A percentile compares a stretch with the other conserved stretches of the same genome.
phyloP scores from a whole-genome alignment of 1,284 basidiomycete genomes.

The Fomitopsis pinicola region DNA sequence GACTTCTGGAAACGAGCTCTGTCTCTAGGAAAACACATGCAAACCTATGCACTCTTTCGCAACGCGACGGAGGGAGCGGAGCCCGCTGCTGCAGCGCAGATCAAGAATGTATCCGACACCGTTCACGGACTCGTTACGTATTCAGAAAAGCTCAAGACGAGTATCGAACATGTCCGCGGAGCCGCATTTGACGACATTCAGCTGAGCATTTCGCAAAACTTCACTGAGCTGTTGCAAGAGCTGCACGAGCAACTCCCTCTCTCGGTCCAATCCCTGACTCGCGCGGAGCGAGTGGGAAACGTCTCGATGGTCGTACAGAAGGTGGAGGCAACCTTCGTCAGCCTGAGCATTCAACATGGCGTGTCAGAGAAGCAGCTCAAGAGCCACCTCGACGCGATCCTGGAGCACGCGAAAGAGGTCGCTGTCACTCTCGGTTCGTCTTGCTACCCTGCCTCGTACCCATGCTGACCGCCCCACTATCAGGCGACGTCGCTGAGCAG shows the following conservation, averaged over 20 bases:
- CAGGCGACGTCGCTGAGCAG: conserved; percentile 26
- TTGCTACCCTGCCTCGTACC: background rate
- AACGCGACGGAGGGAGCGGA: background rate
- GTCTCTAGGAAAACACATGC: background rate
- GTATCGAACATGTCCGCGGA: background rate
- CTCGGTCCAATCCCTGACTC: background rate
- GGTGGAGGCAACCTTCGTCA: background rate
- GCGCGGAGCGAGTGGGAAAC: background rate
- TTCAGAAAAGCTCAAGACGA: background rate
- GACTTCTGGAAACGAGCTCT: background rate
- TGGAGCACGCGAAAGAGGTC: background rate
- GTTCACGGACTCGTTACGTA: background rate
- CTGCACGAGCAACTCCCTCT: background rate
- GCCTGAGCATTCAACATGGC: background rate
- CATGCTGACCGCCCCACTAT: too few species aligned
- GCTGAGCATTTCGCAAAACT: background rate
- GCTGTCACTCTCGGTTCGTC: background rate
- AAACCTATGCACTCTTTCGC: background rate
- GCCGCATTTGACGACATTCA: background rate
- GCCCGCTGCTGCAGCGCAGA: background rate
- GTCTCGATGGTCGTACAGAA: background rate
- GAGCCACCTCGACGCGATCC: background rate
- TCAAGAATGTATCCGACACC: background rate
- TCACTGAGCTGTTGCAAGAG: background rate
- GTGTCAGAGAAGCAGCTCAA: background rate